Conservation (phyloP, 345 rosid genomes). For the Firmiana major region DNA sequence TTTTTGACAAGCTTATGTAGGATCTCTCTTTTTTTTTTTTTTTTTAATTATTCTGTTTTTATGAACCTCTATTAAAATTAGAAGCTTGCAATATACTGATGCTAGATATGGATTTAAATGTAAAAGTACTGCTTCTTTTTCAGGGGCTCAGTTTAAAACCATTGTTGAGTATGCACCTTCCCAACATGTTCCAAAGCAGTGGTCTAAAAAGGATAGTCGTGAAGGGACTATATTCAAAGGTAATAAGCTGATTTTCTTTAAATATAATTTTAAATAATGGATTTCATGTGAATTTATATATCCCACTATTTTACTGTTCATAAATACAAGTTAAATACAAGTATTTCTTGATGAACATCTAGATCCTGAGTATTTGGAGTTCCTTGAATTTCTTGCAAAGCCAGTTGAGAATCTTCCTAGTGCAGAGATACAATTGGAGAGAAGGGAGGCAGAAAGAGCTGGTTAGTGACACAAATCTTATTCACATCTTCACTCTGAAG, state of each 20-base stretch:
- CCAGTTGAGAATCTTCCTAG: conserved; percentile 79
- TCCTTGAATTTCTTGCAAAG: conserved; percentile 62
- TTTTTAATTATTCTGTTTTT: neutral
- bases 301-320: conserved; percentile 12
- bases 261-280: neutral
- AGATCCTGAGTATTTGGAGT: conserved; percentile 82
- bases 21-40: neutral
- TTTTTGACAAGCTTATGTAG: conserved; percentile 1
- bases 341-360: conserved; percentile 28
- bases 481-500: neutral
- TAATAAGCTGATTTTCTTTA: conserved; percentile 16
- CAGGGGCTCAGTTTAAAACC: conserved; percentile 63
- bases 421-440: conserved; percentile 70
- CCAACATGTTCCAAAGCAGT: conserved; percentile 58
- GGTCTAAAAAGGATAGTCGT: conserved; percentile 59
- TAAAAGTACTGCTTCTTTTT: conserved; percentile 7
- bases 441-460: conserved; percentile 64
- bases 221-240: conserved; percentile 65
- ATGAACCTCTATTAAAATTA: neutral
- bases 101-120: neutral
- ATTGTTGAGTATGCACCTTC: conserved; percentile 76
- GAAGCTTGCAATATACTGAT: neutral
- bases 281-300: conserved; percentile 7
- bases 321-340: conserved; percentile 20
- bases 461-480: conserved; percentile 34